phyloP scores from a whole-genome alignment of 2,329 filamentous ascomycete species.

The Exophiala xenobiotica region DNA sequence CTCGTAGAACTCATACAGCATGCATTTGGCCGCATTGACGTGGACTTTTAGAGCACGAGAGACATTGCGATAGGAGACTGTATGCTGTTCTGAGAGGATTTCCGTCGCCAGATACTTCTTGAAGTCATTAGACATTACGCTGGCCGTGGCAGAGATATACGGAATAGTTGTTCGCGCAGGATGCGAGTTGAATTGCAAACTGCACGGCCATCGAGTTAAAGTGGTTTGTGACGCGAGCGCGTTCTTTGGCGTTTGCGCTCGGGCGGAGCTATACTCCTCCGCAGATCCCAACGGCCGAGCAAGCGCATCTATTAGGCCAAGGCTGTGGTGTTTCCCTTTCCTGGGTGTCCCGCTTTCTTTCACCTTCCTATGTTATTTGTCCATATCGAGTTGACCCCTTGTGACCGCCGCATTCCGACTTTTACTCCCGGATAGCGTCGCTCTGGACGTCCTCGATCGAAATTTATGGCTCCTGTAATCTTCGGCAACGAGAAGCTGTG shows the following conservation, averaged over 20 bases:
- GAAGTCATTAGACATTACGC: conserved; percentile 49
- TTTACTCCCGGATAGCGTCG: not conserved
- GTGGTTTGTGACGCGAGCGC: too few relatives aligned
- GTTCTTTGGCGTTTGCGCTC: too few relatives aligned
- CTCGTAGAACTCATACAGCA: conserved; percentile 81
- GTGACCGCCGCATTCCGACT: not conserved
- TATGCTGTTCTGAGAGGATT: conserved; percentile 71
- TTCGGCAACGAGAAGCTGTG: not conserved
- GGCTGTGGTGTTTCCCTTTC: too few relatives aligned
- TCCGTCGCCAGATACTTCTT: conserved; percentile 71
- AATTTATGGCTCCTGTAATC: too few relatives aligned
- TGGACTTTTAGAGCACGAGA: conserved; percentile 81
- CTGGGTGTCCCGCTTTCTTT: too few relatives aligned
- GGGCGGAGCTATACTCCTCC: too few relatives aligned
- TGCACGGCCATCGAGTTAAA: too few relatives aligned
- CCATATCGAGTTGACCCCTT: not conserved
- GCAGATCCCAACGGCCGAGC: too few relatives aligned
- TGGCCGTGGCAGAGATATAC: too few relatives aligned
- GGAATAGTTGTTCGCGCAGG: too few relatives aligned
- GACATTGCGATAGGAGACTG: conserved; percentile 77
- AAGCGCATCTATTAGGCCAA: too few relatives aligned
- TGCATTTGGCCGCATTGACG: conserved; percentile 84
- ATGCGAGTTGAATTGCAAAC: too few relatives aligned
- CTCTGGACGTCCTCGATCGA: not conserved
- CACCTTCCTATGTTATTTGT: not conserved